Evolutionary conservation across 129 eudicot species (phyloP).

Genomic region (Saussurea involucrata): DNA sequence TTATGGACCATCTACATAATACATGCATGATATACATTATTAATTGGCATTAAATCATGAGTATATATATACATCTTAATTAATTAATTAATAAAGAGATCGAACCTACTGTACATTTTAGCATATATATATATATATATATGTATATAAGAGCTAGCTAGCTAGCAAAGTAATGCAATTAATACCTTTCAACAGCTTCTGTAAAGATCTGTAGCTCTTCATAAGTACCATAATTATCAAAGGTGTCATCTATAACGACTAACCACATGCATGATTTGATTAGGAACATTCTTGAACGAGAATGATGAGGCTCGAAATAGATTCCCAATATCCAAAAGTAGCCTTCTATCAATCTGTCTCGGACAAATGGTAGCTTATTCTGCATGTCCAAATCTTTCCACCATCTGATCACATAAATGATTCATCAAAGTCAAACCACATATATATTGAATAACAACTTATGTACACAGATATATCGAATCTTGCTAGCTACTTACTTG

Average conservation of each 20-base stretch:
- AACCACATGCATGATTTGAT: conserved; percentile 19
- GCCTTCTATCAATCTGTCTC: conserved; percentile 44
- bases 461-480: too few species aligned
- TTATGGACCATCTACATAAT: conserved; percentile 36
- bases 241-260: conserved; percentile 37
- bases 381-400: conserved; percentile 33
- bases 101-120: too few species aligned
- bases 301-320: conserved; percentile 36
- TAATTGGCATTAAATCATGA: too few species aligned
- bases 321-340: conserved; percentile 33
- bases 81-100: too few species aligned
- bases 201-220: conserved; percentile 20
- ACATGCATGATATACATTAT: not conserved
- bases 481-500: not conserved
- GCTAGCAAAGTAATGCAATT: too few species aligned
- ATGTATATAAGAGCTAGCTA: too few species aligned
- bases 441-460: too few species aligned
- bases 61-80: too few species aligned
- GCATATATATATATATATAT: too few species aligned
- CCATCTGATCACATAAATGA: conserved; percentile 25
- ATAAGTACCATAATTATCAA: conserved; percentile 31
- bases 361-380: conserved; percentile 34
- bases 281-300: conserved; percentile 5
- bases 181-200: conserved; percentile 35
- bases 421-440: conserved; percentile 8